phyloP scores from a whole-genome alignment of 78 protist species.

The Protostelium mycophagum region DNA sequence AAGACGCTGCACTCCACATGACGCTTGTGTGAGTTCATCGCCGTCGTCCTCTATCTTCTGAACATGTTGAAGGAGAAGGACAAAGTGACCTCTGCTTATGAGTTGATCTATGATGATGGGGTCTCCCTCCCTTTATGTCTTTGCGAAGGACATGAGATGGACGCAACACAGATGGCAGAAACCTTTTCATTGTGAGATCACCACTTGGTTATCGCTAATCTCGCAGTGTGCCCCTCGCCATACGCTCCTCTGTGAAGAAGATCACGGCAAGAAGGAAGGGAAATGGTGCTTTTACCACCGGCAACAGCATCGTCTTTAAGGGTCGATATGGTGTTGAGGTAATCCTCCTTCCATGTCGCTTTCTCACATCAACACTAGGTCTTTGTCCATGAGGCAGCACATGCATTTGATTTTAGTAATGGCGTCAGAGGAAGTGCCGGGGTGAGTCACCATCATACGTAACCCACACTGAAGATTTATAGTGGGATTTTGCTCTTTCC shows the following conservation, averaged over 20 bases:
- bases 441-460: too few species aligned
- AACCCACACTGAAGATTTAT: too few species aligned
- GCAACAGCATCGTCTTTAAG: not conserved
- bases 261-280: not conserved
- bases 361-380: too few species aligned
- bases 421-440: not conserved
- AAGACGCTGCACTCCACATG: not conserved
- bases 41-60: too few species aligned
- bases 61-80: not conserved
- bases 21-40: not conserved
- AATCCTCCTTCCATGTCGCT: too few species aligned
- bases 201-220: not conserved
- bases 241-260: not conserved
- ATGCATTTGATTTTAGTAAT: not conserved
- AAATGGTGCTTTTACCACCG: not conserved
- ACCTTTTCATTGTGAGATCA: not conserved
- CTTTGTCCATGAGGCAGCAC: not conserved
- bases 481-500: not conserved
- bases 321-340: not conserved
- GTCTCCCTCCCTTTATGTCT: not conserved
- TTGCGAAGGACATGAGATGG: not conserved
- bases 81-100: not conserved
- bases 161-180: not conserved
- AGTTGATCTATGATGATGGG: not conserved
- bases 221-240: not conserved